Evolutionary conservation across 345 rosid genomes (phyloP).

Genomic region (Sonneratia caseolaris): DNA sequence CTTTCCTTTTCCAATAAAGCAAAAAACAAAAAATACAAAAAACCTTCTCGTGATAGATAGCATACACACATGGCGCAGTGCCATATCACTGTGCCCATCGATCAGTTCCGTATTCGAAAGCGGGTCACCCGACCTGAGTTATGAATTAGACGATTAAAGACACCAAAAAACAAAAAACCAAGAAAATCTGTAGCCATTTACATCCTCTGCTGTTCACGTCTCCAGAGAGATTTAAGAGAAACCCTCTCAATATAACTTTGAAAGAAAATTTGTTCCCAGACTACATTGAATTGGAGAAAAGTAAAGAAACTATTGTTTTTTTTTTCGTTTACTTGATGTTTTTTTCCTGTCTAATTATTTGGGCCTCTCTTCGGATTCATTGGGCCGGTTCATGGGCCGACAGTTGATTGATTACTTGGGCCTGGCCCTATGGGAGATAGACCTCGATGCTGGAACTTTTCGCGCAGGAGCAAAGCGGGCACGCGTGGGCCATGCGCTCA

Average conservation of each 20-base stretch:
- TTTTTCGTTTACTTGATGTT: background rate
- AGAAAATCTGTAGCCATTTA: too few relatives aligned
- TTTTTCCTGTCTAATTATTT: background rate
- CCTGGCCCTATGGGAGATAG: conserved; percentile 29
- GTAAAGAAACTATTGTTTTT: background rate
- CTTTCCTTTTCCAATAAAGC: background rate
- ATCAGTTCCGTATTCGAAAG: too few relatives aligned
- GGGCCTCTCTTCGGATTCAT: background rate
- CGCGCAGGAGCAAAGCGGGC: conserved; percentile 66
- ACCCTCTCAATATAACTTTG: too few relatives aligned
- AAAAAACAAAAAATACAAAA: too few relatives aligned
- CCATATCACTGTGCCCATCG: background rate
- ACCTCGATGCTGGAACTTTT: conserved; percentile 74
- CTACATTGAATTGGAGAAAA: too few relatives aligned
- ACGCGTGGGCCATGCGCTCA: conserved; percentile 44
- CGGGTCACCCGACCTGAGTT: too few relatives aligned
- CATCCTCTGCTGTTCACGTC: too few relatives aligned
- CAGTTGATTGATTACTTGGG: background rate
- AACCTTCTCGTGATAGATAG: background rate
- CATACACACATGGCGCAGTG: background rate
- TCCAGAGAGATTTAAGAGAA: too few relatives aligned
- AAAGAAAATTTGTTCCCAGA: too few relatives aligned
- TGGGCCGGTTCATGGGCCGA: conserved; percentile 2
- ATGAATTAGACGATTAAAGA: too few relatives aligned
- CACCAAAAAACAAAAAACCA: too few relatives aligned